These are phyloP conservation scores for Aspergillus jensenii DNA, from an alignment of 2,329 filamentous ascomycete species.

Conservation along the genomic window DNA sequence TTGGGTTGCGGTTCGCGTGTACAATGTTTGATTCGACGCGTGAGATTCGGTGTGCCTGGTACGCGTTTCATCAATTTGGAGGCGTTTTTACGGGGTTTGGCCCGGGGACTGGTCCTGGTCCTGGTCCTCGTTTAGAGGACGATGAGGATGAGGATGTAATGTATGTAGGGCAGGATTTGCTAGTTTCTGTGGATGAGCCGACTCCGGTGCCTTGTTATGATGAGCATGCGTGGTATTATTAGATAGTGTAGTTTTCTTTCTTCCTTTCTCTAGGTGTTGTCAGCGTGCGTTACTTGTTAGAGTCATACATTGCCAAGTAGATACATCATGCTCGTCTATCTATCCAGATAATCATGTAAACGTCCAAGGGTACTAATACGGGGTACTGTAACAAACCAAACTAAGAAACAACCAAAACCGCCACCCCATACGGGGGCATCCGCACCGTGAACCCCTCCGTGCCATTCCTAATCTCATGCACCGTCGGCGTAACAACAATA, in stretches of 20 bases:
- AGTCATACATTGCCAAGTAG: not conserved
- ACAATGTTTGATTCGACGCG: not conserved
- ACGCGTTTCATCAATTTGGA: not conserved
- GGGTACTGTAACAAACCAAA: too few relatives aligned
- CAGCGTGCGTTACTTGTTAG: not conserved
- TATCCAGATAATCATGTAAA: not conserved
- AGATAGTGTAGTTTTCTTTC: not conserved
- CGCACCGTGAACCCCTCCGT: conserved; percentile 21
- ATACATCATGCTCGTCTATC: not conserved
- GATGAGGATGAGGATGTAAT: too few relatives aligned
- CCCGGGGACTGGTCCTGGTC: not conserved
- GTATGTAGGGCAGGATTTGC: not conserved
- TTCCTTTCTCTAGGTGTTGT: not conserved
- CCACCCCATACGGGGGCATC: conserved; percentile 27
- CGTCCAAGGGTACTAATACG: too few relatives aligned
- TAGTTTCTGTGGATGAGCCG: not conserved
- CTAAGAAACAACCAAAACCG: conserved; percentile 22
- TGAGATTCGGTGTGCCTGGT: not conserved
- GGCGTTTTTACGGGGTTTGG: not conserved
- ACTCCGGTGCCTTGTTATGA: not conserved
- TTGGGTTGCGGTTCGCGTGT: not conserved
- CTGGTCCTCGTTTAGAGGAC: not conserved
- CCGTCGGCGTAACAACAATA: conserved; percentile 17
- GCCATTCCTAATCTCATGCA: conserved; percentile 9
- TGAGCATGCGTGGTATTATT: conserved; percentile 1